Conservation (phyloP, 306 rosid species). For the Cucurbita pepo region DNA sequence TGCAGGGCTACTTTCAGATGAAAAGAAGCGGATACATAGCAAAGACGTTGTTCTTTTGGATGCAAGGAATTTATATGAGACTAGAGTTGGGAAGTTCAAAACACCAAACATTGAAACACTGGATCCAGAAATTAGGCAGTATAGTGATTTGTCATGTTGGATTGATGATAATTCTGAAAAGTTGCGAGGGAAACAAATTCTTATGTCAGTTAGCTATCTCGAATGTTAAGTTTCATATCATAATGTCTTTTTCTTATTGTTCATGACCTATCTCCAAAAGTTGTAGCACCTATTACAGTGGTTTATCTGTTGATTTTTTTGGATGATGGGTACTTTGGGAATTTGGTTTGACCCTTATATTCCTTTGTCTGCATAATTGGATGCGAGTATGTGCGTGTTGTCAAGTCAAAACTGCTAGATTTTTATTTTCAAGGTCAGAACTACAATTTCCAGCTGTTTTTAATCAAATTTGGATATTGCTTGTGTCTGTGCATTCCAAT, state of each 20-base stretch:
- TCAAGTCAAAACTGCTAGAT: background rate
- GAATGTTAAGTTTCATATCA: background rate
- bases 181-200: slow-evolving; percentile 56
- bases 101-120: slow-evolving; percentile 54
- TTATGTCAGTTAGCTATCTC: slow-evolving; percentile 49
- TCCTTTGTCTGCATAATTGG: background rate
- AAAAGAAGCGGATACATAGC: slow-evolving; percentile 13
- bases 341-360: background rate
- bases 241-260: background rate
- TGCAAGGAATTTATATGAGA: slow-evolving; percentile 87
- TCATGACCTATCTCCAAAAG: background rate
- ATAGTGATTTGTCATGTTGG: slow-evolving; percentile 82
- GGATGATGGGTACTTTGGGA: background rate
- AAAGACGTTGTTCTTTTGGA: slow-evolving; percentile 51
- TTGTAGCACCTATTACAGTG: background rate
- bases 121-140: slow-evolving; percentile 78
- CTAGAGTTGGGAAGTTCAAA: slow-evolving; percentile 78
- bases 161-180: slow-evolving; percentile 54
- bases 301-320: background rate
- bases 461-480: background rate
- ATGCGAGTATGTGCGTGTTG: background rate
- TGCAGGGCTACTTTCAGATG: slow-evolving; percentile 22
- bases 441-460: background rate
- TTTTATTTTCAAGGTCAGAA: background rate
- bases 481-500: background rate